Evolutionary conservation across 768 basidiomycete species (phyloP).

Genomic region (Trametes cingulata): DNA sequence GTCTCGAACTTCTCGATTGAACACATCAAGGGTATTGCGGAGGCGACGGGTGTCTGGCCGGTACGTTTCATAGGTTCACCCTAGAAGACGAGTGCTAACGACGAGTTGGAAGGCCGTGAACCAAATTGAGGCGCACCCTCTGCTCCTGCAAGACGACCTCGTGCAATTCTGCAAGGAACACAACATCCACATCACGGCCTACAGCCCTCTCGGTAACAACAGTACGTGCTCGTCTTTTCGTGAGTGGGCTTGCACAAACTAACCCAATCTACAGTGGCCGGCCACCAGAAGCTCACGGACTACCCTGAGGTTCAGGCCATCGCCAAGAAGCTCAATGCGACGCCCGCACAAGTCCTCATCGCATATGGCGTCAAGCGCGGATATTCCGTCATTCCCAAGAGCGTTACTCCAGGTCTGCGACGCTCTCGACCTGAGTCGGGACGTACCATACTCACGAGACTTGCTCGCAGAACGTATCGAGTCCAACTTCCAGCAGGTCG

Average conservation of each 20-base stretch:
- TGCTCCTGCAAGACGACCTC: conserved; percentile 74
- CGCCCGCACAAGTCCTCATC: conserved; percentile 79
- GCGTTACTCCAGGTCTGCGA: conserved; percentile 55
- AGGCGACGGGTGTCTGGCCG: conserved; percentile 72
- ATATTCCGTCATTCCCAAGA: conserved; percentile 84
- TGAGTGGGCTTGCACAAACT: background rate
- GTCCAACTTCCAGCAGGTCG: conserved; percentile 78
- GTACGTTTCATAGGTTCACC: conserved; percentile 36
- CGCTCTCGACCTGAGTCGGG: background rate
- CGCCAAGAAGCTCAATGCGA: conserved; percentile 61
- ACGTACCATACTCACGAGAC: background rate
- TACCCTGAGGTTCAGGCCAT: conserved; percentile 60
- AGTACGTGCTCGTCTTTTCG: conserved; percentile 38
- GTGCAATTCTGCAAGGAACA: conserved; percentile 67
- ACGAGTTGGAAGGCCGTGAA: conserved; percentile 51
- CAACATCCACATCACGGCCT: conserved; percentile 70
- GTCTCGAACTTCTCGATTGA: conserved; percentile 80
- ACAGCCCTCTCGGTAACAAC: conserved; percentile 80
- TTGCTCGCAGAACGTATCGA: conserved; percentile 52
- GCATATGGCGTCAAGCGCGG: conserved; percentile 80
- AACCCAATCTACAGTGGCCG: conserved; percentile 39
- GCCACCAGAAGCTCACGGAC: conserved; percentile 68
- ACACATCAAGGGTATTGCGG: conserved; percentile 65
- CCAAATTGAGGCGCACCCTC: conserved; percentile 84
- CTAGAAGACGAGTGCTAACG: background rate